Base-by-base conservation (phyloP, 306 rosid genomes). In the Fragaria iinumae region DNA sequence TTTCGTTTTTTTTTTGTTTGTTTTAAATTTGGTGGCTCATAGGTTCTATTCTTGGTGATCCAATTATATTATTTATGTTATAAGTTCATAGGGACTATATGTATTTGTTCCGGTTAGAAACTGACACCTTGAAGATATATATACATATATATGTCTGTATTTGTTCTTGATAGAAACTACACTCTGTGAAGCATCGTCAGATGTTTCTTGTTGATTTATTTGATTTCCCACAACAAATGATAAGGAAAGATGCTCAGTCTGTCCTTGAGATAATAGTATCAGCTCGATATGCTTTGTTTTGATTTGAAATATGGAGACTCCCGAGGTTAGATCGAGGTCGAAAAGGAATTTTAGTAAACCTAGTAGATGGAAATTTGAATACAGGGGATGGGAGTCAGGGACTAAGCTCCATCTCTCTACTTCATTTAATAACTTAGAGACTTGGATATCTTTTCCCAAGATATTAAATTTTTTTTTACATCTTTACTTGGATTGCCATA, bases 1-100 rank as follows among this genome's bases (percentile, higher is more conserved):
- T 71, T 76, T 17, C 0, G 5, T 64, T 29, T 29, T 0, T 27
- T 27, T 27, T 5, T 7, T 13, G 62, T 66, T 41, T 79, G 59
- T 64, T 7, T 41, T 41, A 7, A 41, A 6, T 74, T 83, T 73
- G 79, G 25, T 68, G 67, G 44, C 69, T 81, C 53, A 70, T 60
- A 44, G 21, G 44, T 44, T 74, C 1, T 60, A 32, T 45, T 29
- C n/a, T 43, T 44, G 60, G 32, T 45, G 45, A 29, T 36, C 25
- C 36, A 27, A 45, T 27, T 45, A 74, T 74, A 21, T 3, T 34
- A 44, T 44, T 44, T 13, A 44, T 44, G 48, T 44, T 44, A 44
- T 10, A 11, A 44, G 13, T 44, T 44, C 48, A 44, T 44, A 44
- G 48, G 13, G 48, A 44, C 48, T 44, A 44, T 44, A 44, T 44